Evolutionary conservation across 805 yeast species (phyloP), one percentile per base, ranked within the genome.

Genomic region (Ogataea trehalophila): DNA sequence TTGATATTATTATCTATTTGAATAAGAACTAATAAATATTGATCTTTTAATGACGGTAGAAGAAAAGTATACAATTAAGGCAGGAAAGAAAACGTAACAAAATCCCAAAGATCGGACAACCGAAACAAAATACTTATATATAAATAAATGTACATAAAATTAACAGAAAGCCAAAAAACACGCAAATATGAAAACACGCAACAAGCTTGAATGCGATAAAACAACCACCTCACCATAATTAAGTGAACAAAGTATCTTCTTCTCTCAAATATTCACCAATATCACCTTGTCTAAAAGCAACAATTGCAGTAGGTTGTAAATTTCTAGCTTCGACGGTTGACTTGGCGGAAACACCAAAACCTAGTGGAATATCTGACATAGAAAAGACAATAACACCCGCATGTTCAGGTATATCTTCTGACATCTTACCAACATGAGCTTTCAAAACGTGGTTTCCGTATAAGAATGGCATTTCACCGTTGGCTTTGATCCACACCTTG

Each of bases 381-480:
- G 96, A 85, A 59, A 79, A 89, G 15, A 94, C 85, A 55, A 94
- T 77, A 20, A 94, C 91, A 62, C 99, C 99, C 2, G 96, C 94
- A 63, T 94, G 99, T 68, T 92, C 98, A 31, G 98, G 98, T 47
- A 94, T 87, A 63, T 94, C 98, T 57, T 94, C 99, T 46, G 95
- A 86, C 87, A 94, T 89, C 60, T 90, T 85, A 34, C 99, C 99
- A 47, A 94, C 77, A 65, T 94, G 99, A 5, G 99, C 99, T 66
- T 94, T 94, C 57, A 94, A 75, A 26, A 92, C 92, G 66, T 94
- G 96, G 72, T 94, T 94, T 35, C 99, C 99, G 60, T 94, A 94
- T 55, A 94, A 71, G 65, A 85, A 94, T 14, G 99, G 98, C 99
- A 94, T 94, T 69, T 94, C 99, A 59, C 99, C 99, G 63, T 94